phyloP scores from a whole-genome alignment of 345 rosid species.

The Anastatica hierochuntica region DNA sequence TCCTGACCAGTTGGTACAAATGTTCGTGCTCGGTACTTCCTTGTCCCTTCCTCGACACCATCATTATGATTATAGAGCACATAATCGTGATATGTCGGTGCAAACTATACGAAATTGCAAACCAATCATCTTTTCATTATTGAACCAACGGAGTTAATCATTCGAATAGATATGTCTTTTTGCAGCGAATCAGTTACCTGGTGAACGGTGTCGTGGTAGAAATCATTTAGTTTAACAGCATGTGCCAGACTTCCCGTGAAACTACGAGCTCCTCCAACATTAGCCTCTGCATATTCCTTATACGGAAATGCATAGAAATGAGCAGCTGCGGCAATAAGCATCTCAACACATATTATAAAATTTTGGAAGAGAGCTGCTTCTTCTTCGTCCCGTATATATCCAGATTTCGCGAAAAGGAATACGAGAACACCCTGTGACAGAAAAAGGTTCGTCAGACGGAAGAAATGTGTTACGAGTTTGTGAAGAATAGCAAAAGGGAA shows the following conservation, averaged over 20 bases:
- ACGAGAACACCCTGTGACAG: constrained; percentile 77
- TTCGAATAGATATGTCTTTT: not conserved
- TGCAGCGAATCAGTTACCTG: constrained; percentile 46
- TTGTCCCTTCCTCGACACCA: constrained; percentile 82
- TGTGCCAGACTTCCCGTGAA: constrained; percentile 76
- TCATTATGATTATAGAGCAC: constrained; percentile 84
- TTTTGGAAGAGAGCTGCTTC: constrained; percentile 88
- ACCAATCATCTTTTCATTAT: constrained; percentile 5
- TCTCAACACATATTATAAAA: constrained; percentile 87
- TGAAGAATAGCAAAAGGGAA: no score
- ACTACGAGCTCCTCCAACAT: constrained; percentile 62
- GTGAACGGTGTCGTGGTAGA: constrained; percentile 96
- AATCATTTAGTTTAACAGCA: constrained; percentile 85
- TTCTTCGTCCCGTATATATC: constrained; percentile 61
- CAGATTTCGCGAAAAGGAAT: constrained; percentile 93
- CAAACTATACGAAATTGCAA: constrained; percentile 48
- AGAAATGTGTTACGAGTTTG: not conserved
- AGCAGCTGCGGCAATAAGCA: constrained; percentile 95
- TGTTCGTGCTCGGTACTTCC: constrained; percentile 82
- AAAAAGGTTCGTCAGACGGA: constrained; percentile 1
- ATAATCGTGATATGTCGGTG: constrained; percentile 95
- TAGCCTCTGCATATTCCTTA: constrained; percentile 96
- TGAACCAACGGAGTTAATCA: constrained; percentile 3
- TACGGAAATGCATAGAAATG: constrained; percentile 95
- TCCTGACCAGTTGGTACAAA: constrained; percentile 98